Percentiles rank a stretch among this genome's conserved stretches.
These are phyloP conservation scores for Mycena crocata DNA, from an alignment of 768 basidiomycete species.

Conservation along the genomic window DNA sequence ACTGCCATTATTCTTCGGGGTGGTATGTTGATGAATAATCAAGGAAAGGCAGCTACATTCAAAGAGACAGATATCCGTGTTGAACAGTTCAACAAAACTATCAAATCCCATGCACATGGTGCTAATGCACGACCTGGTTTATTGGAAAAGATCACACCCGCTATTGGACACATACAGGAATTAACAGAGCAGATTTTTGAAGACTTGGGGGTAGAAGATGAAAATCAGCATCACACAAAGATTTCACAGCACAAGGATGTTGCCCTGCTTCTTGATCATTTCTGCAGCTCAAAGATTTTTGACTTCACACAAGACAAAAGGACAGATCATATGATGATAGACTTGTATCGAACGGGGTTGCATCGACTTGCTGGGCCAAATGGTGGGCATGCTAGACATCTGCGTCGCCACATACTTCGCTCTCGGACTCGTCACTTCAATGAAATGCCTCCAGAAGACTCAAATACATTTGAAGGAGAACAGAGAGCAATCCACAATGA, in stretches of 20 bases:
- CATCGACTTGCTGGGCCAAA: slow-evolving; percentile 16
- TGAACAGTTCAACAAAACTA: slow-evolving; percentile 38
- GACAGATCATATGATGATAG: slow-evolving; percentile 10
- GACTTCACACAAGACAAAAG: slow-evolving; percentile 7
- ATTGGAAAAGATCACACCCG: slow-evolving; percentile 38
- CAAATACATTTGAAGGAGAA: too few relatives aligned
- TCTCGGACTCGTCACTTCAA: slow-evolving; percentile 11
- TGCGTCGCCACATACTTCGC: slow-evolving; percentile 12
- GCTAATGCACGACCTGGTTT: slow-evolving; percentile 34
- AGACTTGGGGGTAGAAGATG: slow-evolving; percentile 34
- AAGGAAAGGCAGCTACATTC: slow-evolving; percentile 27
- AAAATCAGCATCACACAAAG: slow-evolving; percentile 34
- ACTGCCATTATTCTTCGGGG: slow-evolving; percentile 27
- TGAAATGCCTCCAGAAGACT: too few relatives aligned
- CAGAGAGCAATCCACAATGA: too few relatives aligned
- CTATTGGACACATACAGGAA: slow-evolving; percentile 34
- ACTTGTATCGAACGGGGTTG: slow-evolving; percentile 17
- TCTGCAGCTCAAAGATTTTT: slow-evolving; percentile 14
- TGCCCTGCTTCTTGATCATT: slow-evolving; percentile 23
- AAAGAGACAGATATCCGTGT: slow-evolving; percentile 40
- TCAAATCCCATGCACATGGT: slow-evolving; percentile 38
- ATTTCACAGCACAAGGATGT: slow-evolving; percentile 38
- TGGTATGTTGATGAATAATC: slow-evolving; percentile 39
- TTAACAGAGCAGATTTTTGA: slow-evolving; percentile 31
- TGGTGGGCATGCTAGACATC: slow-evolving; percentile 29